Evolutionary conservation across 1,284 basidiomycete species (phyloP), one percentile per base, ranked within the genome.

Genomic region (Chalciporus sp.): DNA sequence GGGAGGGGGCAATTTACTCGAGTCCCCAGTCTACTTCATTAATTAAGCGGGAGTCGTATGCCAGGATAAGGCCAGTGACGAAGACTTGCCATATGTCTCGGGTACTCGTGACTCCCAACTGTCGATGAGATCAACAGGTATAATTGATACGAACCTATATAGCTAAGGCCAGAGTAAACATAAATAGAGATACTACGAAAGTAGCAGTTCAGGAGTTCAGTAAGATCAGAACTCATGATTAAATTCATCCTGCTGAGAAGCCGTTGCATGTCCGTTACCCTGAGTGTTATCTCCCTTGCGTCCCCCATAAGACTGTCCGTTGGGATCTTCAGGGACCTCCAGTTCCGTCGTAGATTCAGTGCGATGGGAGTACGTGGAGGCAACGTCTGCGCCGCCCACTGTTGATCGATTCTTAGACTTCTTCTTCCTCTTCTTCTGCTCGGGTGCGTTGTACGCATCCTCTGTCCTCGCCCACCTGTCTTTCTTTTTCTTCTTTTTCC

Each of bases 381-480:
- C 69, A 23, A 74, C 62, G 54, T 79, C 74, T 49, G 72, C 71
- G 20, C 72, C 77, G 42, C 58, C 67, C 19, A 72, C 69, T 6
- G 76, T 78, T 33, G 76, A 75, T 59, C 72, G 79, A 63, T 71
- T 81, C 73, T 77, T 84, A 72, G 78, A 79, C 68, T 78, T 84
- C 65, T 78, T 79, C 67, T 77, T 79, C 65, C 74, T 80, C 68
- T 76, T 78, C 62, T 72, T 74, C 52, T 70, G 63, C 49, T 75
- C 75, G 27, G 81, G 79, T 47, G 80, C 70, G 17, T 75, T 77
- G 63, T 90, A 88, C 41, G 90, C 90, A 69, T 92, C 90, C 71
- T 91, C 88, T 37, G 90, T 92, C 68, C 87, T 78, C 57, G 85
- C 88, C 86, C 87, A 92, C 50, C 90, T 76, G 63, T 92, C 90